Evolutionary conservation across 345 rosid genomes (phyloP).

Genomic region (Eucalyptus decipiens): DNA sequence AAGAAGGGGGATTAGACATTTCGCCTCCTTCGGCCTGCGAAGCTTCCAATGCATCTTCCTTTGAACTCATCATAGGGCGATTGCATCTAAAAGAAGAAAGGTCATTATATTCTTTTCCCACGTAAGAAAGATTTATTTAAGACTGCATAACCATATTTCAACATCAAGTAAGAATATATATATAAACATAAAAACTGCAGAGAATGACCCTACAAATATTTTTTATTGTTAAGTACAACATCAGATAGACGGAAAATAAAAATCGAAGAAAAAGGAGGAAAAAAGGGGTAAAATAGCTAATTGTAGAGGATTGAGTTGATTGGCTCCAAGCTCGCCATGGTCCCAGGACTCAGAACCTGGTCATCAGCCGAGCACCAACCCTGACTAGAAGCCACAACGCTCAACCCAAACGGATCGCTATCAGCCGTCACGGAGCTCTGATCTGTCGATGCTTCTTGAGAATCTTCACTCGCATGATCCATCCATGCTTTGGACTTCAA

Average conservation of each 20-base stretch:
- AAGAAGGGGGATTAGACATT: background rate
- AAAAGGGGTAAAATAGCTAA: background rate
- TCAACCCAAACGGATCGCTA: background rate
- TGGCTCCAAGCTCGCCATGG: background rate
- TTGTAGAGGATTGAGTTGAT: constrained; percentile 6
- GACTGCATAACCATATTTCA: background rate
- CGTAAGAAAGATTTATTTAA: background rate
- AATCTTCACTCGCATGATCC: background rate
- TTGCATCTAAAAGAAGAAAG: background rate
- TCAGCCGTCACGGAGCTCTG: background rate
- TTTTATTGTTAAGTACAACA: no score
- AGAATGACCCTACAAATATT: background rate
- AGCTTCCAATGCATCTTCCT: background rate
- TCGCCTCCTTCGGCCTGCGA: background rate
- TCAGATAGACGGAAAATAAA: no score
- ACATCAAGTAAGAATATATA: background rate
- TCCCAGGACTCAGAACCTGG: background rate
- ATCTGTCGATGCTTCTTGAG: background rate
- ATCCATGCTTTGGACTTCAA: background rate
- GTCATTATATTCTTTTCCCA: background rate
- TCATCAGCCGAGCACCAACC: background rate
- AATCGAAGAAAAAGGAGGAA: no score
- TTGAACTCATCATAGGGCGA: background rate
- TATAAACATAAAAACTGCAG: background rate
- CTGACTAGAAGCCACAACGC: background rate